Evolutionary conservation across 139 green algal species (phyloP), one percentile per base, ranked within the genome.

Genomic region (Chlorella sp.): DNA sequence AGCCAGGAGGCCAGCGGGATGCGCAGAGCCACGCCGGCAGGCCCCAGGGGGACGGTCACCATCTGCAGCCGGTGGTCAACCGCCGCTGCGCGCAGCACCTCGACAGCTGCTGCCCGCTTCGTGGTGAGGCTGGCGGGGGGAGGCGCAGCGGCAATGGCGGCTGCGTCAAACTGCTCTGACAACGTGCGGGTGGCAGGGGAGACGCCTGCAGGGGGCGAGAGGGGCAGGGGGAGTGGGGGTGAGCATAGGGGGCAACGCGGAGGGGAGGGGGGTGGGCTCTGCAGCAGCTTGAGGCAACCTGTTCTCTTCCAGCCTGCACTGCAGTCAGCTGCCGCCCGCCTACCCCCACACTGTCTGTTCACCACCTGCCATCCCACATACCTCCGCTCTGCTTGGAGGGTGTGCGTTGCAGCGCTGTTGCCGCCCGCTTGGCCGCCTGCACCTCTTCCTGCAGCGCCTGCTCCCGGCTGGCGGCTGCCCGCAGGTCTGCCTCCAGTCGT

Each of bases 1-100:
- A 95, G 86, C 93, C 93, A 95, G 36, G 92, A 93, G 19, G 93
- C 85, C 2, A 94, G 81, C 16, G 92, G 93, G 87, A 95, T 93
- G 79, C 75, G 73, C 21, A 95, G 86, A 21, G 85, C 30, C 14
- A 66, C 28, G 60, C 87, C 87, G 77, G n/a, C 48, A 1, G 69
- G 14, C 0, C 34, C 73, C 73, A 89, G 75, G 37, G 76, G 64
- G 57, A 86, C 86, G 3, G 40, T 16, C 37, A 90, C 77, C 76
- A 85, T 57, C 36, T 40, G 76, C 57, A 93, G 90, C 48, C 88
- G 90, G n/a, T 82, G 61, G 37, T 91, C 61, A 61, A 93, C 88
- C 48, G 80, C 88, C 18, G 69, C 48, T 4, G 42, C 14, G n/a
- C 87, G 34, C 48, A 89, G 85, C 57, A 28, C 37, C 61, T 57